Base-by-base conservation (phyloP, 768 basidiomycete genomes). In the Heimioporus sp. region DNA sequence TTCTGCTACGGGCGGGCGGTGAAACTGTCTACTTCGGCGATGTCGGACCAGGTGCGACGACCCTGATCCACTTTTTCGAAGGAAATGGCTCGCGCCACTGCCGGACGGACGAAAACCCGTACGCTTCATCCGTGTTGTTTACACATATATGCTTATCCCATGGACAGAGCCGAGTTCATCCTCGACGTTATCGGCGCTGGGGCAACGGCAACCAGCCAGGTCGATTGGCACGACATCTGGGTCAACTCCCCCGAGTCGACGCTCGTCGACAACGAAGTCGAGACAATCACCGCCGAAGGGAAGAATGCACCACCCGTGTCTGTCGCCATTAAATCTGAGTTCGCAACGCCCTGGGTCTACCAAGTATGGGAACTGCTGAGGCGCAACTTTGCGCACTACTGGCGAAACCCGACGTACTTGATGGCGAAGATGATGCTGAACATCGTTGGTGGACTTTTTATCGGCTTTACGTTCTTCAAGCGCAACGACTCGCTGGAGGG, bases 1-100 rank as follows among this genome's bases (percentile, higher is more conserved):
- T 95, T 9, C 76, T 96, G 1, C 75, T 96, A 4, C 78, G 82
- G 41, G 81, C 82, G 57, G 92, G 93, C 12, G 93, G 93, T 20
- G 69, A 83, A 65, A 80, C 76, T 2, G 81, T 82, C 15, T 86
- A 85, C 68, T 82, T 82, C 58, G 82, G 81, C n/a, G 83, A 89
- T 47, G 65, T 91, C 21, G 90, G 91, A 1, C 56, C 70, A 17
- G 79, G 85, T 52, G 75, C 88, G 0, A 65, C 74, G 9, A 80
- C 80, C 0, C 65, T 94, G 17, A 81, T 92, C 49, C 63, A 76
- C n/a, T 94, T 95, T 67, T 92, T 95, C 55, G 83, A 90, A 64
- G 61, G 63, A 4, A 83, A 83, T 44, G 89, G 90, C 30, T 83
- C 81, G 1, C 73, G 82, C 3, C 61, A 59, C n/a, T 93, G 92